A percentile compares a stretch with the other conserved stretches of the same genome.
Evolutionary conservation across 805 yeast species (phyloP).

Genomic region (Starmera dryadoides): DNA sequence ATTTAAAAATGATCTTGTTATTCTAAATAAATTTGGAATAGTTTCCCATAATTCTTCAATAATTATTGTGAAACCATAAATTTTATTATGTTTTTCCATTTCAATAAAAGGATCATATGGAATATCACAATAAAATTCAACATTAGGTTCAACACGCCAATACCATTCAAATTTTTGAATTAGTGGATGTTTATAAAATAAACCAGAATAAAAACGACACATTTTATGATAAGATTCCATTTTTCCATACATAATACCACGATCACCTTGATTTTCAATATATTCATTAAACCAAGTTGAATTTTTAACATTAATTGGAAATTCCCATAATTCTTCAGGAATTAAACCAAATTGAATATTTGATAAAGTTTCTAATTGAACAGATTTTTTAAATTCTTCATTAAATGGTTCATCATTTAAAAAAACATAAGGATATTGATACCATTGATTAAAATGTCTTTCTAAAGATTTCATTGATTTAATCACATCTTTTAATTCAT

Average conservation of each 20-base stretch:
- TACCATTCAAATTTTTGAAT: constrained; percentile 77
- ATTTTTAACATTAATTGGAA: constrained; percentile 32
- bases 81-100: constrained; percentile 63
- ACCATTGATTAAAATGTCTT: constrained; percentile 90
- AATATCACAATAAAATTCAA: constrained; percentile 82
- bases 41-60: constrained; percentile 76
- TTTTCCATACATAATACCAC: constrained; percentile 78
- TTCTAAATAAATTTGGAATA: constrained; percentile 72
- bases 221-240: constrained; percentile 81
- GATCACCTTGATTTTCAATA: constrained; percentile 72
- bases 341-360: constrained; percentile 68
- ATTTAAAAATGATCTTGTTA: constrained; percentile 57
- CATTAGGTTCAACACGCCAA: constrained; percentile 95
- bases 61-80: constrained; percentile 79
- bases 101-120: constrained; percentile 87
- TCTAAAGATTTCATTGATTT: constrained; percentile 70
- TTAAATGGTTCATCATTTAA: constrained; percentile 74
- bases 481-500: constrained; percentile 72
- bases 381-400: constrained; percentile 50
- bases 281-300: constrained; percentile 37
- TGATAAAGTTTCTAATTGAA: constrained; percentile 47
- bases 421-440: constrained; percentile 86
- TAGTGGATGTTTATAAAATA: constrained; percentile 72
- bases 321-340: constrained; percentile 59
- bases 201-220: constrained; percentile 91